Conservation (phyloP, 2,329 filamentous ascomycete species). For the Fusarium hostae region DNA sequence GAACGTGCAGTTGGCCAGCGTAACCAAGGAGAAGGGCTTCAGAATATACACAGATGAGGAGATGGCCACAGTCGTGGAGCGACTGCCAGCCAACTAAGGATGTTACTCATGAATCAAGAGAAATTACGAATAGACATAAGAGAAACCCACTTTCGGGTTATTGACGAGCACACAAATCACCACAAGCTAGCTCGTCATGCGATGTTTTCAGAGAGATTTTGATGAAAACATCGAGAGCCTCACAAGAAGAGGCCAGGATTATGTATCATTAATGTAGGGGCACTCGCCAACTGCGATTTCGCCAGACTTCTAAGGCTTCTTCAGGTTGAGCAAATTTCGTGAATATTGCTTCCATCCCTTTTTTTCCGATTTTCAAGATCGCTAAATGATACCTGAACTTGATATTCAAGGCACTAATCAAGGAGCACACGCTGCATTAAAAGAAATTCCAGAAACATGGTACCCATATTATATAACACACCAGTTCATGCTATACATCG, state of each 20-base stretch:
- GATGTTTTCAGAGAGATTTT: slow-evolving; percentile 24
- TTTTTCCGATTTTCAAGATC: not conserved
- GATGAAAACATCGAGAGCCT: slow-evolving; percentile 13
- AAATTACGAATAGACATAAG: slow-evolving; percentile 38
- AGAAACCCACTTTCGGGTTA: slow-evolving; percentile 30
- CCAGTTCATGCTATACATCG: not conserved
- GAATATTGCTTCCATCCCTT: not conserved
- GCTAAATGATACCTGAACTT: not conserved
- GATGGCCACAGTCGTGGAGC: slow-evolving; percentile 92
- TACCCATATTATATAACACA: not conserved
- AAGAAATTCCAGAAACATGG: not conserved
- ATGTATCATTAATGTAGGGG: slow-evolving; percentile 48
- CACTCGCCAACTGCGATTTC: slow-evolving; percentile 29
- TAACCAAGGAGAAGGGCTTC: slow-evolving; percentile 98
- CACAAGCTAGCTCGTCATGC: not conserved
- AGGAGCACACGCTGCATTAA: not conserved
- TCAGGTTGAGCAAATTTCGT: not conserved
- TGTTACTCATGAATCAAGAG: slow-evolving; percentile 30
- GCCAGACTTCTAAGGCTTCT: slow-evolving; percentile 10
- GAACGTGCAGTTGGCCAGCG: slow-evolving; percentile 97
- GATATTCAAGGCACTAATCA: not conserved
- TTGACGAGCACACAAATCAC: slow-evolving; percentile 12
- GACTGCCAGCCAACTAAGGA: slow-evolving; percentile 74
- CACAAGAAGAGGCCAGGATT: slow-evolving; percentile 22
- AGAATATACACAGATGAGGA: slow-evolving; percentile 98